A percentile compares a stretch with the other conserved stretches of the same genome.
Conservation (phyloP, 257 asterid genomes). For the Euphrasia confusa region DNA sequence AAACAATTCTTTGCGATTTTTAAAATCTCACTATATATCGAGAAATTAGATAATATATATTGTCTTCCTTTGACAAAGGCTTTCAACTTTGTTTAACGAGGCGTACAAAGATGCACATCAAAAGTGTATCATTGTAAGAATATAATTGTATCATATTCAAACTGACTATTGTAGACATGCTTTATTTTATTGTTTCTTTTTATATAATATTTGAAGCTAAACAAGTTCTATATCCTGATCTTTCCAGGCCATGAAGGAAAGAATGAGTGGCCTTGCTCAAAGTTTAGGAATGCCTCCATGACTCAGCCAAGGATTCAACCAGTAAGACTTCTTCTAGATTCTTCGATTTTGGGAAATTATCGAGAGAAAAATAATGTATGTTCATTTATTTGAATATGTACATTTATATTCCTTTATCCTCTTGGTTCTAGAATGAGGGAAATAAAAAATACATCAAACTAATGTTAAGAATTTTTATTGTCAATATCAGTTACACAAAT, state of each 20-base stretch:
- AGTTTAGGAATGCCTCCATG: slow-evolving; percentile 81
- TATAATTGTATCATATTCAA: not conserved
- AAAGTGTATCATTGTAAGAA: slow-evolving; percentile 54
- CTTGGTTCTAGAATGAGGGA: not conserved
- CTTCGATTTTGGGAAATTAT: slow-evolving; percentile 22
- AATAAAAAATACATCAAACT: not conserved
- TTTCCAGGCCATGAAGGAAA: slow-evolving; percentile 65
- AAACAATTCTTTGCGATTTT: too few relatives aligned
- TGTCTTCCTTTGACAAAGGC: slow-evolving; percentile 41
- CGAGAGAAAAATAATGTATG: slow-evolving; percentile 18
- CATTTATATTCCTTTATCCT: not conserved
- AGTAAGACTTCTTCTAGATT: slow-evolving; percentile 20
- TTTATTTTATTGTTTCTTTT: not conserved
- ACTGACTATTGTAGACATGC: too few relatives aligned
- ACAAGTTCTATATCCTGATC: slow-evolving; percentile 10
- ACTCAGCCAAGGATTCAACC: slow-evolving; percentile 43
- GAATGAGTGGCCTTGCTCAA: slow-evolving; percentile 71
- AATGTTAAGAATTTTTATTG: not conserved
- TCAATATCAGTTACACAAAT: not conserved
- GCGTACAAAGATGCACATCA: slow-evolving; percentile 79
- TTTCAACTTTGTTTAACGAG: slow-evolving; percentile 53
- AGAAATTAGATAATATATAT: slow-evolving; percentile 6
- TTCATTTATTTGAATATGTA: not conserved
- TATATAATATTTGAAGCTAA: not conserved
- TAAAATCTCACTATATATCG: not conserved